These are phyloP conservation scores for Pyricularia sp. DNA, from an alignment of 2,329 filamentous ascomycete genomes.

Conservation along the genomic window DNA sequence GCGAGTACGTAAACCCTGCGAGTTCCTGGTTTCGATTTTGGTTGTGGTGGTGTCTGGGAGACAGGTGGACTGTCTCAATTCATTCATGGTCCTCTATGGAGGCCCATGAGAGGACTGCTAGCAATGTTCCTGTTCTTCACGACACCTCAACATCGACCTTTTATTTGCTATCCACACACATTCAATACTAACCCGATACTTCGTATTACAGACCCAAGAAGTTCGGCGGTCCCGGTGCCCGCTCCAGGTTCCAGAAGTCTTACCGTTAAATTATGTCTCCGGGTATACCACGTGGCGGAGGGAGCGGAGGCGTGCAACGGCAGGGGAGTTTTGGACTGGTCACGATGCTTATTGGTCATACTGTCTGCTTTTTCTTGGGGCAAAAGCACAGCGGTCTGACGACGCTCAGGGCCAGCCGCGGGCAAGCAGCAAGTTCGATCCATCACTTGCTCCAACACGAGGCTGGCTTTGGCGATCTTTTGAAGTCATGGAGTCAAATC, in stretches of 20 bases:
- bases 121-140: neutral
- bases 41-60: neutral
- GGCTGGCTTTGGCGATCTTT: conserved; percentile 3
- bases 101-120: neutral
- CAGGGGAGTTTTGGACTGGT: conserved; percentile 16
- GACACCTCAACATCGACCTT: neutral
- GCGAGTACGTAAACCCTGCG: conserved; percentile 46
- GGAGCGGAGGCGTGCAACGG: conserved; percentile 3
- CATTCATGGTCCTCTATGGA: neutral
- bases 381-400: conserved; percentile 5
- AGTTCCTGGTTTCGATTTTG: conserved; percentile 3
- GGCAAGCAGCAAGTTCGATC: conserved; percentile 5
- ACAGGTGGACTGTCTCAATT: neutral
- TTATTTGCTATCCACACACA: neutral
- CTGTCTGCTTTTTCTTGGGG: conserved; percentile 6
- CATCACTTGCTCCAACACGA: neutral
- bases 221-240: conserved; percentile 86
- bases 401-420: conserved; percentile 7
- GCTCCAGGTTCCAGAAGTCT: conserved; percentile 96
- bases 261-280: conserved; percentile 66
- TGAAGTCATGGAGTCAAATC: conserved; percentile 21
- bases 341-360: conserved; percentile 13
- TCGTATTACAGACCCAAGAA: conserved; percentile 63
- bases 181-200: neutral
- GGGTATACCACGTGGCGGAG: neutral